These are phyloP conservation scores for Fulvia fulva DNA, from an alignment of 2,329 filamentous ascomycete species.

Conservation along the genomic window DNA sequence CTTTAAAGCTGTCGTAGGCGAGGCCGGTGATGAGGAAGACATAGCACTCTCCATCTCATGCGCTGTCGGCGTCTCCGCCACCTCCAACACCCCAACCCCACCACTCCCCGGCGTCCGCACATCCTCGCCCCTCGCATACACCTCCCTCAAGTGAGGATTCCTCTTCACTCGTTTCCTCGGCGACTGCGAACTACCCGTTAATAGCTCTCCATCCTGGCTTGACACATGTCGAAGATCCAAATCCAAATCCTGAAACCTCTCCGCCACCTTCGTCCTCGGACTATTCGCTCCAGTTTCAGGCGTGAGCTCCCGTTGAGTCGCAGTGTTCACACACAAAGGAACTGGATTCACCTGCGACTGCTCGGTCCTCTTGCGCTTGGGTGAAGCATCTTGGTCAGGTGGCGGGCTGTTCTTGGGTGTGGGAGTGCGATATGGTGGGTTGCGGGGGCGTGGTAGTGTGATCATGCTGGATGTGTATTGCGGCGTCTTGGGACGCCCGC, in stretches of 20 bases:
- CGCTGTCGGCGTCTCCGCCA: neutral
- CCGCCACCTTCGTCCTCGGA: slow-evolving; percentile 29
- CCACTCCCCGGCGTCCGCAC: neutral
- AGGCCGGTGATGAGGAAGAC: neutral
- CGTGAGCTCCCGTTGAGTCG: neutral
- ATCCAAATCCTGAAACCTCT: slow-evolving; percentile 22
- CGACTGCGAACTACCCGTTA: slow-evolving; percentile 9
- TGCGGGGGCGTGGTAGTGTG: slow-evolving; percentile 21
- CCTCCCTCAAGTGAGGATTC: slow-evolving; percentile 2
- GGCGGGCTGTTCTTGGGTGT: slow-evolving; percentile 19
- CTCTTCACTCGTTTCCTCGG: slow-evolving; percentile 24
- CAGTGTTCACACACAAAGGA: neutral
- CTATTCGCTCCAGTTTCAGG: slow-evolving; percentile 22
- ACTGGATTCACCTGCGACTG: neutral
- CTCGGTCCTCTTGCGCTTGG: slow-evolving; percentile 22
- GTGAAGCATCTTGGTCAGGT: slow-evolving; percentile 14
- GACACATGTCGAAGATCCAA: slow-evolving; percentile 18
- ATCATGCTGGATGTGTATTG: slow-evolving; percentile 4
- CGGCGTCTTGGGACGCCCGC: neutral
- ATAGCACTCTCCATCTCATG: neutral
- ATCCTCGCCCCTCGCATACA: no score
- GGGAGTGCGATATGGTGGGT: slow-evolving; percentile 25
- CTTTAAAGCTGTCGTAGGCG: slow-evolving; percentile 1
- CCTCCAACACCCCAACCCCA: neutral
- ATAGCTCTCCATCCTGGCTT: neutral